Percentiles rank a stretch among this genome's conserved stretches.
phyloP scores from a whole-genome alignment of 345 rosid genomes.

The Gossypium australe region DNA sequence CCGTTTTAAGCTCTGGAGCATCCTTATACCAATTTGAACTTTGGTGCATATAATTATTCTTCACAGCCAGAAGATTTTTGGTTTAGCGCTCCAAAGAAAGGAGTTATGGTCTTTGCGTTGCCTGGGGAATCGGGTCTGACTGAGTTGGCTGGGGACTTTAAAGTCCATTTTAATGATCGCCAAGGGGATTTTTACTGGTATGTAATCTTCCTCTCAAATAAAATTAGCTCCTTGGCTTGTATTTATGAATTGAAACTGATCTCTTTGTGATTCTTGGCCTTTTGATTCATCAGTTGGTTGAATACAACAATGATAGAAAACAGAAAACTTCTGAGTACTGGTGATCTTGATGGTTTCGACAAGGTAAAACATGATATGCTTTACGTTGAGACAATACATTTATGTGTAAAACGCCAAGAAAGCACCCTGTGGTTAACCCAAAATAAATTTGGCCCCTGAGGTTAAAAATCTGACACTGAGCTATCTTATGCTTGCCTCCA shows the following conservation, averaged over 20 bases:
- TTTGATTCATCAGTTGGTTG: slow-evolving; percentile 50
- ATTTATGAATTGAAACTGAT: slow-evolving; percentile 7
- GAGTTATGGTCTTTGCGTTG: slow-evolving; percentile 78
- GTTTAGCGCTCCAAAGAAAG: slow-evolving; percentile 88
- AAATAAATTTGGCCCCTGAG: neutral
- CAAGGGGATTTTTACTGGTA: slow-evolving; percentile 93
- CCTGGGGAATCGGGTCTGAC: slow-evolving; percentile 86
- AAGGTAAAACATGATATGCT: slow-evolving; percentile 37
- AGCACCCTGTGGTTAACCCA: slow-evolving; percentile 26
- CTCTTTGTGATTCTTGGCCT: neutral
- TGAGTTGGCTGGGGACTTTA: slow-evolving; percentile 75
- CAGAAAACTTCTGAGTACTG: slow-evolving; percentile 50
- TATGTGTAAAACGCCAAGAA: neutral
- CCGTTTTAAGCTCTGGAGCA: neutral
- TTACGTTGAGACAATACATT: neutral
- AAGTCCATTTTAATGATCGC: slow-evolving; percentile 78
- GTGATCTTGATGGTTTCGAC: slow-evolving; percentile 71
- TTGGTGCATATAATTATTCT: slow-evolving; percentile 2
- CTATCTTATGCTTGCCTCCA: too few species aligned
- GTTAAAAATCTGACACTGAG: neutral
- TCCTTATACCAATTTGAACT: neutral
- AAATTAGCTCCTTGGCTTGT: neutral
- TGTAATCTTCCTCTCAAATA: slow-evolving; percentile 15
- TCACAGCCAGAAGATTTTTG: slow-evolving; percentile 76
- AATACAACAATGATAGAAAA: slow-evolving; percentile 83